Base-by-base conservation (phyloP, 139 green algal species). In the Mychonastes homosphaera region DNA sequence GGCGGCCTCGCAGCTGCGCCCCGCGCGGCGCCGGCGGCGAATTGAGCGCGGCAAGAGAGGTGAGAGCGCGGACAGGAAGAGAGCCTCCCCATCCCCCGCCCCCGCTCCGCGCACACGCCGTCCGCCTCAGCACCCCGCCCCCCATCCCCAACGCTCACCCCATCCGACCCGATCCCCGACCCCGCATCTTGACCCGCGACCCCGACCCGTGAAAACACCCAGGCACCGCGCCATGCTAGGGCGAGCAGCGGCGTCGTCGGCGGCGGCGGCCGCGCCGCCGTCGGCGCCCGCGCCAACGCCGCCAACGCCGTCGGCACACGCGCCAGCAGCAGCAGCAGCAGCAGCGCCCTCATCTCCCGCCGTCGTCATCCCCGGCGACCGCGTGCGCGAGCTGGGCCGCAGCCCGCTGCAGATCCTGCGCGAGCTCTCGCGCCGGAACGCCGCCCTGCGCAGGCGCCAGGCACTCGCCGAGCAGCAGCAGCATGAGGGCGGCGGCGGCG, bases 211-310 rank as follows among this genome's bases (percentile, higher is more conserved):
- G 23, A 38, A 10, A 32, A 7, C 32, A 27, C 6, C 33, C 27
- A 23, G 27, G 27, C 3, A 3, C 26, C 3, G 35, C 23, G 23
- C 9, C 47, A n/a, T 5, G 10, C 18, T 32, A 45, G 29, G 36
- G 52, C 35, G 48, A 66, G 23, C 19, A 39, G 32, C 41, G 47
- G 44, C 58, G 53, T 28, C 34, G 36, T 16, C 60, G 60, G 23
- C 38, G 46, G 38, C 60, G 47, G 57, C 44, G 48, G 18, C 47
- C 18, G 48, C 23, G 44, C 12, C 18, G 24, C 19, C 36, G 7
- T 27, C 26, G 23, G 32, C 10, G 12, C 6, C 35, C 39, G 28
- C 30, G 27, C 9, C 53, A 61, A 18, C 35, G 26, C 16, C 52
- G 16, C 28, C 52, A 58, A 18, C 32, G 27, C 32, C 29, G 33